A percentile compares a stretch with the other conserved stretches of the same genome.
These are phyloP conservation scores for Neurospora sp. DNA, from an alignment of 495 filamentous ascomycete species.

Conservation along the genomic window DNA sequence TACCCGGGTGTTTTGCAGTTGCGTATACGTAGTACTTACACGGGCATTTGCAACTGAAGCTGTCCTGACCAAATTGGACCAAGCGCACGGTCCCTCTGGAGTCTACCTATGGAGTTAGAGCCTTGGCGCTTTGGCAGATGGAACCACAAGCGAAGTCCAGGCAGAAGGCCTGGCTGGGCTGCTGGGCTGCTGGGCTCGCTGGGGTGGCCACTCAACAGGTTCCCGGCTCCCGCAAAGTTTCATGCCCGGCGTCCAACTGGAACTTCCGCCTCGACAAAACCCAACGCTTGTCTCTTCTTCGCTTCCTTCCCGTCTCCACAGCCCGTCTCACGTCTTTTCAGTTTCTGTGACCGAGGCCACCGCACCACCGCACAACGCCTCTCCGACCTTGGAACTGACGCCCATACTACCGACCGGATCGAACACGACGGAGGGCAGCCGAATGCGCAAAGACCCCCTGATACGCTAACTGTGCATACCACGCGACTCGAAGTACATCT, in stretches of 20 bases:
- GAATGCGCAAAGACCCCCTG: background rate
- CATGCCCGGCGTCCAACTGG: background rate
- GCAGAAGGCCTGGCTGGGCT: background rate
- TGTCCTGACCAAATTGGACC: background rate
- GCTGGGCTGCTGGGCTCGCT: background rate
- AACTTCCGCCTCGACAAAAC: background rate
- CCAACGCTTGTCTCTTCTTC: background rate
- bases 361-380: background rate
- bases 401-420: background rate
- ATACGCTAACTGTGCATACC: slow-evolving; percentile 14
- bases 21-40: background rate
- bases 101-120: background rate
- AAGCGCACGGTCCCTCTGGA: background rate
- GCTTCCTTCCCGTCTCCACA: background rate
- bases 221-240: background rate
- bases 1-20: background rate
- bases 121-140: background rate
- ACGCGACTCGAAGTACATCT: slow-evolving; percentile 42
- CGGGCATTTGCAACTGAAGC: background rate
- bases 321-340: background rate
- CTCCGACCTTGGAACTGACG: background rate
- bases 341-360: background rate
- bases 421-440: background rate
- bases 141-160: background rate
- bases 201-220: background rate